These are phyloP conservation scores for Rhizopus arrhizus DNA, from an alignment of 371 early-diverging fungal genomes.

Conservation along the genomic window DNA sequence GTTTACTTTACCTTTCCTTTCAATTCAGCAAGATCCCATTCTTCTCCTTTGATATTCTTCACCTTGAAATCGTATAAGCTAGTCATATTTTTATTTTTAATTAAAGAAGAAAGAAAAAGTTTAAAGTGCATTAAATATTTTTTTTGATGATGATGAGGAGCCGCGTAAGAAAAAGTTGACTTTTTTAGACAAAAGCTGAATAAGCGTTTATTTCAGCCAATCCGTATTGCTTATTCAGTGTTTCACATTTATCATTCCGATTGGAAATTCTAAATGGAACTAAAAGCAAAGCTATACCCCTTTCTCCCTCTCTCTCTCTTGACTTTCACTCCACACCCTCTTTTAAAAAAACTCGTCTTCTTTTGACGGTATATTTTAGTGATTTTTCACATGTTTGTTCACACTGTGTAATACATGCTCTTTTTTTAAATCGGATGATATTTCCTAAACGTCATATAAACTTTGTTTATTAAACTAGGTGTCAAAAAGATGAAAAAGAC, in stretches of 20 bases:
- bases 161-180: conserved; percentile 17
- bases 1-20: conserved; percentile 34
- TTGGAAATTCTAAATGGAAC: too few species aligned
- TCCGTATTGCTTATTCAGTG: neutral
- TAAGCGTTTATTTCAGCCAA: conserved; percentile 1
- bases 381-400: too few species aligned
- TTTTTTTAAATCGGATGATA: too few species aligned
- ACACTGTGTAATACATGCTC: too few species aligned
- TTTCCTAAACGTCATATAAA: too few species aligned
- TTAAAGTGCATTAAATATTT: conserved; percentile 13
- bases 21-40: conserved; percentile 29
- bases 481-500: too few species aligned
- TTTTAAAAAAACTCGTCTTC: too few species aligned
- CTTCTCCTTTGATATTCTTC: conserved; percentile 32
- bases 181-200: conserved; percentile 5
- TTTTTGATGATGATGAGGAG: neutral
- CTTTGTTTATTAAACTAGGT: too few species aligned
- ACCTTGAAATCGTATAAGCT: conserved; percentile 39
- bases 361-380: too few species aligned
- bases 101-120: neutral
- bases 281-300: too few species aligned
- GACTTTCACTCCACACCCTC: too few species aligned
- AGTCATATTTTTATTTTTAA: conserved; percentile 19
- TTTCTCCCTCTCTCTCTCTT: too few species aligned
- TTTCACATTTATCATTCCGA: neutral